Base-by-base conservation (phyloP, 148 eudicot genomes). In the Silene uniflora region DNA sequence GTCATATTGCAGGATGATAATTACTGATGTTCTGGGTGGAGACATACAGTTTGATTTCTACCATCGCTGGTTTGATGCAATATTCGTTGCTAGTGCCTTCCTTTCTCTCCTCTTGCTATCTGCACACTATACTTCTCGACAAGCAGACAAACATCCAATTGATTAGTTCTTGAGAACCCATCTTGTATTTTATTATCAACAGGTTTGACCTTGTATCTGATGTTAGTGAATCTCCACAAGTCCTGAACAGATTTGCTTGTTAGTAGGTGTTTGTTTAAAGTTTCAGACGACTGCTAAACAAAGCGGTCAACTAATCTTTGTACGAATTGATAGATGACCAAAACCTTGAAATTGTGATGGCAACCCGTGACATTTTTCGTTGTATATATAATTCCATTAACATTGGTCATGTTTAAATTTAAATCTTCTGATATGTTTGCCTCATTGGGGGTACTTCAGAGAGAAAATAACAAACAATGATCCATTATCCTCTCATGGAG, bases 31-130 rank as follows among this genome's bases (percentile, higher is more conserved):
- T 49, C 80, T 94, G 87, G 98, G 98, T 67, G 97, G 98, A 66
- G 98, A 94, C 72, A 94, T 94, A 79, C 98, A 94, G 75, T 94
- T 94, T 73, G 98, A 94, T 77, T 91, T 94, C 77, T 94, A 94
- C 79, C 98, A 92, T 82, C 88, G 98, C 16, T 94, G 98, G 98
- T 94, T 94, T 74, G 98, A 94, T 76, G 98, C 98, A 19, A 94
- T 94, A 73, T 94, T 94, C 66, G 98, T 89, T 58, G 98, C 98
- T 44, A 94, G 98, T 77, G 93, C 98, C 62, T 94, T 94, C 85
- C 92, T 94, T 62, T 94, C 98, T 68, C 84, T 94, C 79, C 88
- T 94, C 71, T 78, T 94, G 90, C 97, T 94, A 32, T 94, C 96
- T 78, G 98, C 98, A 73, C 98, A 94, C 79, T 94, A 94, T 84